Conservation (phyloP, 495 filamentous ascomycete genomes). For the Neurospora sp. region DNA sequence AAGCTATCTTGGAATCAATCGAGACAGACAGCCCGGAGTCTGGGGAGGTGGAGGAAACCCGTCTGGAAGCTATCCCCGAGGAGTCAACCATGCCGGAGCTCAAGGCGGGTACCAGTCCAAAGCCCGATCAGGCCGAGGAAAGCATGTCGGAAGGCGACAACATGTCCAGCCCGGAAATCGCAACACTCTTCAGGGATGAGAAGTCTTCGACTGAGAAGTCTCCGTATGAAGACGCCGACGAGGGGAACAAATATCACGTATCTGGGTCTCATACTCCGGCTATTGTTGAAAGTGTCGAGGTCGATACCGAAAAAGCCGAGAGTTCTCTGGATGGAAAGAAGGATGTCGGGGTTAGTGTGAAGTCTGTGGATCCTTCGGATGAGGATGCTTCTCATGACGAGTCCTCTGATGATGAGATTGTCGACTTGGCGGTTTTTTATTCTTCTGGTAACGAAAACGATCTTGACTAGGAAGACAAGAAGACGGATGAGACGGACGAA, state of each 20-base stretch:
- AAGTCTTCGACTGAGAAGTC: neutral
- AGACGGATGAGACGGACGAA: neutral
- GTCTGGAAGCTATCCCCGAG: neutral
- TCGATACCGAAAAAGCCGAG: neutral
- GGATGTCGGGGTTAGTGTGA: neutral
- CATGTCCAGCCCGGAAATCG: neutral
- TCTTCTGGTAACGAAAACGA: neutral
- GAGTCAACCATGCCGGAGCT: neutral
- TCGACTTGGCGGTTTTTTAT: neutral
- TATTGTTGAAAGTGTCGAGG: neutral
- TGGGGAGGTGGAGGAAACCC: neutral
- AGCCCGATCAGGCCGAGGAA: neutral
- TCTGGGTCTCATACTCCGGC: neutral
- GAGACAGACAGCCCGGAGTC: neutral
- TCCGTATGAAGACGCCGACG: neutral
- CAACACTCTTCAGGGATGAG: neutral
- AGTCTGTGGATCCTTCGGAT: neutral
- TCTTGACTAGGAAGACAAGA: neutral
- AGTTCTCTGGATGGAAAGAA: neutral
- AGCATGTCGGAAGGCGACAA: neutral
- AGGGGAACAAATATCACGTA: neutral
- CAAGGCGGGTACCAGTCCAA: neutral
- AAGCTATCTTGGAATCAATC: neutral
- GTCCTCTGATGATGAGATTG: neutral
- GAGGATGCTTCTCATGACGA: neutral